Base-by-base conservation (phyloP, 805 yeast genomes). In the Yarrowia keelungensis region DNA sequence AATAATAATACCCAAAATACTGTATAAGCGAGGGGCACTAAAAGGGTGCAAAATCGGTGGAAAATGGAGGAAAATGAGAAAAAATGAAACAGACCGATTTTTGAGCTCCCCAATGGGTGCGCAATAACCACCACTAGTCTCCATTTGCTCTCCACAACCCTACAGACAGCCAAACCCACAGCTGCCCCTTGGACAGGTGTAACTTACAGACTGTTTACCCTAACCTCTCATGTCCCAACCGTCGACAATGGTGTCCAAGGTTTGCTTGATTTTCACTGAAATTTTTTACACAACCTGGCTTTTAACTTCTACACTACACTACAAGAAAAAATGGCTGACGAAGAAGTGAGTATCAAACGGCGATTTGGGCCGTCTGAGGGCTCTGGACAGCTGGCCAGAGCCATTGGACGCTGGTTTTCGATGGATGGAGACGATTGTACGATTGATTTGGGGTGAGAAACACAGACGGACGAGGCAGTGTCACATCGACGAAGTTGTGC, bases 271-370 rank as follows among this genome's bases (percentile, higher is more conserved):
- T 43, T 43, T 59, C 51, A 59, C 19, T 59, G 65, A 59, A 59
- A 59, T 59, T 59, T 59, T 59, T 59, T 59, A 35, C 51, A 32
- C 65, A 43, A 32, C 51, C 51, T 59, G 47, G 32, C 51, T 59
- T 59, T 59, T 59, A 59, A 59, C 65, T 59, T 59, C 65, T 59
- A 59, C 65, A 59, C 65, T 59, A 59, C 65, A 43, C 65, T 59
- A 59, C 65, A 59, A 59, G 51, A 43, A 49, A 75, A 61, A 70
- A 78, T 78, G 81, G 77, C 81, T 76, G 81, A 78, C 76, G 81
- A 78, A 75, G 81, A 78, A 56, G 76, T 73, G 71, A 68, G 75
- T 73, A 19, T 58, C n/a, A 46, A 19, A 14, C 32, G 45, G 9
- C 43, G 16, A 22, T 22, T 22, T 19, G 11, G 16, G 45, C 19